A percentile compares a stretch with the other conserved stretches of the same genome.
Evolutionary conservation across 495 filamentous ascomycete genomes (phyloP).

Genomic region (Neurospora sp.): DNA sequence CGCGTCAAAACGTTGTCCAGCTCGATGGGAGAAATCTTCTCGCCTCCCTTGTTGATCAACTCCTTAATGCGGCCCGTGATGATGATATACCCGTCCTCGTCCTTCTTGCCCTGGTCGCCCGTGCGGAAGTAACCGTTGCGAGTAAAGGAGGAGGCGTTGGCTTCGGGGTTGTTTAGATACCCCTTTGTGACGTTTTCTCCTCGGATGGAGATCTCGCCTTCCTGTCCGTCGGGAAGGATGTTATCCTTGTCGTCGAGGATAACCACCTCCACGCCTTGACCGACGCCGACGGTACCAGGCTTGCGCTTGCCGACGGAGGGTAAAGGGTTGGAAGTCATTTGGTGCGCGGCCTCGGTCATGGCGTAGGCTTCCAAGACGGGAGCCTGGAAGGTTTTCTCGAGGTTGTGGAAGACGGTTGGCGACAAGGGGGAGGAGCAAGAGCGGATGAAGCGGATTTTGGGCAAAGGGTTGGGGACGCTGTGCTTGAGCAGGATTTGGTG

Average conservation of each 20-base stretch:
- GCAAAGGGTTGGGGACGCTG: conserved; percentile 51
- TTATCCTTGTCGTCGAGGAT: conserved; percentile 60
- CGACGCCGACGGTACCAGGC: conserved; percentile 70
- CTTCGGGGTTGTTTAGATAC: conserved; percentile 70
- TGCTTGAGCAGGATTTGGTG: conserved; percentile 76
- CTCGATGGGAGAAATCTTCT: conserved; percentile 79
- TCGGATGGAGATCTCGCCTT: conserved; percentile 70
- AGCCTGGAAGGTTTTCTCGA: conserved; percentile 60
- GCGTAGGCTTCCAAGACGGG: conserved; percentile 84
- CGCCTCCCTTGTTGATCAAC: conserved; percentile 74
- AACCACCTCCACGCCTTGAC: conserved; percentile 69
- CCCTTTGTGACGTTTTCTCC: conserved; percentile 75
- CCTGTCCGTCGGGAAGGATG: conserved; percentile 49
- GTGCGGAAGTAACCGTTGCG: conserved; percentile 66
- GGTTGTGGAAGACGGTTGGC: conserved; percentile 63
- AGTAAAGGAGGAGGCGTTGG: conserved; percentile 57
- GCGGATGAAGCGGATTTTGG: conserved; percentile 73
- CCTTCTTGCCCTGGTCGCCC: conserved; percentile 70
- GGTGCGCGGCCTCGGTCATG: conserved; percentile 85
- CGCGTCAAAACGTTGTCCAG: conserved; percentile 66
- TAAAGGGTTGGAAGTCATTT: conserved; percentile 81
- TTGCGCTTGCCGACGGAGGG: conserved; percentile 54
- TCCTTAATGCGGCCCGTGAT: conserved; percentile 80
- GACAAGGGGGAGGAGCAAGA: conserved; percentile 76
- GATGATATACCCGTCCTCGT: conserved; percentile 62